Evolutionary conservation across 768 basidiomycete species (phyloP).

Genomic region (Boletus tomentosulus): DNA sequence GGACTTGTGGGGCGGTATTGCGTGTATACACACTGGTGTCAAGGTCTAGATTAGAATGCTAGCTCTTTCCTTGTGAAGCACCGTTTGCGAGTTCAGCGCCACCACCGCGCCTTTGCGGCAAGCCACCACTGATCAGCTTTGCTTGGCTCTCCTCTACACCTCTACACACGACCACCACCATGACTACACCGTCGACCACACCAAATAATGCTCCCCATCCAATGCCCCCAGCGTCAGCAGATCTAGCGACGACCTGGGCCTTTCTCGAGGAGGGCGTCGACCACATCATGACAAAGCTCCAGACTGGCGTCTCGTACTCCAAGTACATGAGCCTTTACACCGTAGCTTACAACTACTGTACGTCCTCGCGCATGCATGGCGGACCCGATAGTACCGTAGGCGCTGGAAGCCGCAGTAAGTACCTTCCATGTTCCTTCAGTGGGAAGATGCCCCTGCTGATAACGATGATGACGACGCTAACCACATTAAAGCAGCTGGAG

Average conservation of each 20-base stretch:
- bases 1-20: constrained; percentile 84
- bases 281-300: constrained; percentile 89
- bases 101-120: constrained; percentile 26
- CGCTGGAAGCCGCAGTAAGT: constrained; percentile 55
- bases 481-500: constrained; percentile 57
- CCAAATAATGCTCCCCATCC: constrained; percentile 34
- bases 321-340: constrained; percentile 89
- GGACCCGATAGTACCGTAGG: constrained; percentile 34
- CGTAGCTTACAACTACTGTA: constrained; percentile 97
- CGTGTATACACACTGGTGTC: constrained; percentile 79
- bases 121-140: constrained; percentile 12
- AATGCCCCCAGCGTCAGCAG: constrained; percentile 66
- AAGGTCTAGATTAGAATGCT: constrained; percentile 49
- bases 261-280: constrained; percentile 85
- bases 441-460: constrained; percentile 24
- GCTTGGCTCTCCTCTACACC: constrained; percentile 14
- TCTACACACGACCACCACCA: constrained; percentile 31
- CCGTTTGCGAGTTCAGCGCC: constrained; percentile 21
- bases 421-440: constrained; percentile 4
- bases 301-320: constrained; percentile 84
- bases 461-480: constrained; percentile 18
- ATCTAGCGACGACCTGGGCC: constrained; percentile 81
- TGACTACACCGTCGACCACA: constrained; percentile 27
- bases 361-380: constrained; percentile 74
- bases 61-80: neutral